phyloP scores from a whole-genome alignment of 164 flowering plant genomes.

The Amborella trichopoda region DNA sequence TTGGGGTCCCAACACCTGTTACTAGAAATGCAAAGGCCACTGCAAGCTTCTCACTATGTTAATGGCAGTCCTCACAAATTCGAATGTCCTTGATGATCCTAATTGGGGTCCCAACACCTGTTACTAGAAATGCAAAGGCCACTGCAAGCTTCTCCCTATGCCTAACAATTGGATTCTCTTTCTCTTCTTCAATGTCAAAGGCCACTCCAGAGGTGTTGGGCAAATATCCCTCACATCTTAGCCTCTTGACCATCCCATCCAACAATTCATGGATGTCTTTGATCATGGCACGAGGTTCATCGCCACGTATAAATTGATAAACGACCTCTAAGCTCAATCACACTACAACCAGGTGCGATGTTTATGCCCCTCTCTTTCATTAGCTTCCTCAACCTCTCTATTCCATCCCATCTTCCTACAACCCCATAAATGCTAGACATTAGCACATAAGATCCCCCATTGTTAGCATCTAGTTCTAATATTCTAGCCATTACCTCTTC shows the following conservation, averaged over 20 bases:
- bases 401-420: slow-evolving; percentile 56
- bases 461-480: slow-evolving; percentile 48
- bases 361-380: slow-evolving; percentile 47
- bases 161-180: slow-evolving; percentile 12
- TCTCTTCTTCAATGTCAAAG: slow-evolving; percentile 10
- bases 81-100: slow-evolving; percentile 71
- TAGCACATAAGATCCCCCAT: slow-evolving; percentile 65
- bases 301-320: slow-evolving; percentile 62
- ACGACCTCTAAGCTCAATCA: slow-evolving; percentile 64
- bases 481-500: slow-evolving; percentile 51
- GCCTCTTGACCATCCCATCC: slow-evolving; percentile 22
- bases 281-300: slow-evolving; percentile 53
- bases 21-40: slow-evolving; percentile 10
- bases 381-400: slow-evolving; percentile 31
- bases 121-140: slow-evolving; percentile 46
- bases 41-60: too few species aligned
- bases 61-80: slow-evolving; percentile 67
- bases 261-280: slow-evolving; percentile 33
- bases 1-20: slow-evolving; percentile 4
- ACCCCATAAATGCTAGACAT: slow-evolving; percentile 68
- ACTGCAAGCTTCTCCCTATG: slow-evolving; percentile 18
- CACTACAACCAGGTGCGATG: slow-evolving; percentile 71
- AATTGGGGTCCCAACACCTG: slow-evolving; percentile 40
- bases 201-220: slow-evolving; percentile 10
- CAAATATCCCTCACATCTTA: slow-evolving; percentile 23